phyloP scores from a whole-genome alignment of 352 stramenopile genomes.

The Phytophthora kernoviae region DNA sequence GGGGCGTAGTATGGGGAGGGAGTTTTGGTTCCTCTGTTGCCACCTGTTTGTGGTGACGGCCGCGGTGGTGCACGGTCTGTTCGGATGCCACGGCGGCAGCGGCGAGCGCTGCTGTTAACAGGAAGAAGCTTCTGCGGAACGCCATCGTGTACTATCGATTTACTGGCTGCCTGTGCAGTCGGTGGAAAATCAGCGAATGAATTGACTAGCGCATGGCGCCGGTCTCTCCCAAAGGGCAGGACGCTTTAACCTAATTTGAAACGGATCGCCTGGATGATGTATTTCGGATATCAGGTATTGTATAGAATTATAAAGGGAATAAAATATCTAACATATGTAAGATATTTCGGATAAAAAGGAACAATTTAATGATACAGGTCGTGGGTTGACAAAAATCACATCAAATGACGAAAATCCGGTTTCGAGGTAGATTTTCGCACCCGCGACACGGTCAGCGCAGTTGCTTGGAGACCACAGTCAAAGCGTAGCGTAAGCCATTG shows the following conservation, averaged over 20 bases:
- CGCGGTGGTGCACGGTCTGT: slow-evolving; percentile 23
- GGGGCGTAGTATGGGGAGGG: neutral
- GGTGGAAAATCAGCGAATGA: slow-evolving; percentile 33
- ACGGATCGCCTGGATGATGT: slow-evolving; percentile 14
- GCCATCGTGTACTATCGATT: no score
- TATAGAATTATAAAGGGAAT: no score
- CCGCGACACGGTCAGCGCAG: neutral
- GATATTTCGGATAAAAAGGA: neutral
- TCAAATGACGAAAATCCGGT: slow-evolving; percentile 14
- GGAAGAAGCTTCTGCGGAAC: slow-evolving; percentile 33
- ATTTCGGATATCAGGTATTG: neutral
- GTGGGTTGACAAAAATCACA: slow-evolving; percentile 20
- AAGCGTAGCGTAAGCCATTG: neutral
- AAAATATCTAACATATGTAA: no score
- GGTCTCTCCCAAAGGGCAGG: slow-evolving; percentile 5
- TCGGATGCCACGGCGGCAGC: slow-evolving; percentile 25
- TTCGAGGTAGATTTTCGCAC: neutral
- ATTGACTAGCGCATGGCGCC: slow-evolving; percentile 9
- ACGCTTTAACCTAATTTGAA: slow-evolving; percentile 6
- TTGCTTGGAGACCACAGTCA: neutral
- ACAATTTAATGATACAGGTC: slow-evolving; percentile 4
- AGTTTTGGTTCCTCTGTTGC: slow-evolving; percentile 2
- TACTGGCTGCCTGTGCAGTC: neutral
- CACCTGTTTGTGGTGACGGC: slow-evolving; percentile 21
- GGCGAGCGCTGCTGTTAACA: slow-evolving; percentile 31